Percentiles rank a stretch among this genome's conserved stretches.
Evolutionary conservation across 2,329 filamentous ascomycete genomes (phyloP).

Genomic region (Colletotrichum sojae): DNA sequence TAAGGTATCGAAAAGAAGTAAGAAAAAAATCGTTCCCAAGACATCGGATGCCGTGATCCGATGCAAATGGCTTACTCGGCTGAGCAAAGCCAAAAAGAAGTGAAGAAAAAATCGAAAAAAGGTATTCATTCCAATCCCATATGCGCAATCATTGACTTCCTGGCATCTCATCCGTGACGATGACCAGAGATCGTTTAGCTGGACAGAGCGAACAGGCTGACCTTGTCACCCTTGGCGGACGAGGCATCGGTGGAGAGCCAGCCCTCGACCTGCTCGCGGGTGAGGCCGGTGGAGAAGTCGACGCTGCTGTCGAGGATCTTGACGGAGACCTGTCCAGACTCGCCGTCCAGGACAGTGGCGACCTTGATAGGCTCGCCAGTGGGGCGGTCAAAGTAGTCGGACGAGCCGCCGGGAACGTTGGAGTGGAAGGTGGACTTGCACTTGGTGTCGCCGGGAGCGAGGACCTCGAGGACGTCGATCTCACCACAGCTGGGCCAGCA

Average conservation of each 20-base stretch:
- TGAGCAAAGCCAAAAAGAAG: slow-evolving; percentile 5
- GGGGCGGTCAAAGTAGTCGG: slow-evolving; percentile 81
- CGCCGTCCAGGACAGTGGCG: slow-evolving; percentile 72
- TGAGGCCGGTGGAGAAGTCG: slow-evolving; percentile 57
- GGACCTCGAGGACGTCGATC: slow-evolving; percentile 81
- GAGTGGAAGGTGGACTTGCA: slow-evolving; percentile 81
- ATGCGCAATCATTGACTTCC: slow-evolving; percentile 27
- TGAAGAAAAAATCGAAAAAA: slow-evolving; percentile 10
- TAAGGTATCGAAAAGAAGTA: slow-evolving; percentile 27
- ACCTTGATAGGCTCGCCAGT: slow-evolving; percentile 71
- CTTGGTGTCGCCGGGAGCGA: slow-evolving; percentile 74
- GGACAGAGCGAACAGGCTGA: slow-evolving; percentile 41
- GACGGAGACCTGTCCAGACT: slow-evolving; percentile 67
- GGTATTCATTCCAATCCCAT: slow-evolving; percentile 6
- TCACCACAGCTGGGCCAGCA: slow-evolving; percentile 84
- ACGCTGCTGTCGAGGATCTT: slow-evolving; percentile 62
- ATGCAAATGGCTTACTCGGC: slow-evolving; percentile 24
- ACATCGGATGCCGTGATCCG: slow-evolving; percentile 30
- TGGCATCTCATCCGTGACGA: slow-evolving; percentile 4
- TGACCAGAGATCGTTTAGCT: slow-evolving; percentile 16
- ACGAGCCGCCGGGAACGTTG: slow-evolving; percentile 74
- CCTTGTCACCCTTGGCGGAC: slow-evolving; percentile 22
- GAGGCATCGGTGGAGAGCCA: slow-evolving; percentile 47
- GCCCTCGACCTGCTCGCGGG: slow-evolving; percentile 53
- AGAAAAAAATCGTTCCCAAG: slow-evolving; percentile 19